Evolutionary conservation across 495 filamentous ascomycete genomes (phyloP).

Genomic region (Amorphotheca resinae): DNA sequence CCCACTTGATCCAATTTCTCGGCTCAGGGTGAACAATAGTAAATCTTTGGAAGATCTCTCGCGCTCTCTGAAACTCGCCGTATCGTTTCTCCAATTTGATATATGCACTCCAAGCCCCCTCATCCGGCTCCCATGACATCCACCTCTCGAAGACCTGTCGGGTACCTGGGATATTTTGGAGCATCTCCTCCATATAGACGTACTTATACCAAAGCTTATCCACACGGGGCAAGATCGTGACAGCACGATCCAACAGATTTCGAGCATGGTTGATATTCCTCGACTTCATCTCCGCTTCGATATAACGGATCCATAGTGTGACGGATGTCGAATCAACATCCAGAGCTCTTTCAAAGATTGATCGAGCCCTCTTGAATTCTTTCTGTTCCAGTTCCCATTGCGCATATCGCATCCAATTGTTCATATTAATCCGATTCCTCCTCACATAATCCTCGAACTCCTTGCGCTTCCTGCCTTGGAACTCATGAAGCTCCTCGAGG

Average conservation of each 20-base stretch:
- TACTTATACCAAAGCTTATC: conserved; percentile 99
- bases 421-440: conserved; percentile 88
- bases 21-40: conserved; percentile 91
- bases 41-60: conserved; percentile 80
- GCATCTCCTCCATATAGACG: conserved; percentile 96
- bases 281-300: conserved; percentile 92
- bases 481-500: conserved; percentile 95
- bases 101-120: conserved; percentile 88
- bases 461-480: conserved; percentile 86
- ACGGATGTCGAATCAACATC: conserved; percentile 84
- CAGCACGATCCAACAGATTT: conserved; percentile 87
- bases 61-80: conserved; percentile 71
- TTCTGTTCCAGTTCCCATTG: conserved; percentile 98
- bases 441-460: conserved; percentile 98
- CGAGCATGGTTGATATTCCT: conserved; percentile 95
- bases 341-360: conserved; percentile 88
- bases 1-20: conserved; percentile 97
- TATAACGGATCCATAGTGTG: conserved; percentile 71
- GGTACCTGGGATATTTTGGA: conserved; percentile 85
- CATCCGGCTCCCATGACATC: conserved; percentile 97
- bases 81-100: conserved; percentile 97
- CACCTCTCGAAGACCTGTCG: conserved; percentile 94
- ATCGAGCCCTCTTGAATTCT: conserved; percentile 90
- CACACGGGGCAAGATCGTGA: conserved; percentile 79
- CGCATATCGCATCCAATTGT: conserved; percentile 98